Base-by-base conservation (phyloP, 2,329 filamentous ascomycete genomes). In the Penicillium sclerotigenum region DNA sequence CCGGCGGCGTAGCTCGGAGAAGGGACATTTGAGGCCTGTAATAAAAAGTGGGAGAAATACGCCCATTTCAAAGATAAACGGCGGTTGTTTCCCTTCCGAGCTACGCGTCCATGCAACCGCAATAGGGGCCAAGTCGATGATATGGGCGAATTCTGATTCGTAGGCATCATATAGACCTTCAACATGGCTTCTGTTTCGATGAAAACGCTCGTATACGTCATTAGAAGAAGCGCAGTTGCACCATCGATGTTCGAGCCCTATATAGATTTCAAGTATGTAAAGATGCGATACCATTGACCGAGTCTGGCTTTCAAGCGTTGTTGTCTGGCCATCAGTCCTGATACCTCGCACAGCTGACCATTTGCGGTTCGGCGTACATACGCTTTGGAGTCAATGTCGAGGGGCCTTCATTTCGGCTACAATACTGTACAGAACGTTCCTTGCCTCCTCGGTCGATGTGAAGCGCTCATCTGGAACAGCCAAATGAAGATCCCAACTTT, bases 31-130 rank as follows among this genome's bases (percentile, higher is more conserved):
- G 13, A 63, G 59, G 2, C 54, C 57, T 5, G 62, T 60, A 29
- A 64, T 61, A 26, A 63, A 63, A 8, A 60, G 59, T 11, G 62
- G 60, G 18, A 64, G 59, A 24, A 62, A 64, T 4, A 64, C 53
- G 5, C 62, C 60, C 46, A 56, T 59, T 36, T 64, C 62, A 11
- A 64, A 63, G 46, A 49, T 59, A 40, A 64, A 61, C 2, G 50
- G 49, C 3, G 60, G 62, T 22, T 64, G 62, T 28, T 52, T 47
- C 13, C 57, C 62, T 31, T 61, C 55, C 3, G 49, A 26, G 13
- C 38, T 54, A 22, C 52, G 50, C 11, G 60, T 63, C 6, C 47
- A 50, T n/a, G 41, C 47, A 36, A 61, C 43, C 9, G 60, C 54
- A 4, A 34, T 28, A 8, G 57, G 47, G 34, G 62, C 62, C 13